phyloP scores from a whole-genome alignment of 495 filamentous ascomycete genomes.

The Neurospora sp. region DNA sequence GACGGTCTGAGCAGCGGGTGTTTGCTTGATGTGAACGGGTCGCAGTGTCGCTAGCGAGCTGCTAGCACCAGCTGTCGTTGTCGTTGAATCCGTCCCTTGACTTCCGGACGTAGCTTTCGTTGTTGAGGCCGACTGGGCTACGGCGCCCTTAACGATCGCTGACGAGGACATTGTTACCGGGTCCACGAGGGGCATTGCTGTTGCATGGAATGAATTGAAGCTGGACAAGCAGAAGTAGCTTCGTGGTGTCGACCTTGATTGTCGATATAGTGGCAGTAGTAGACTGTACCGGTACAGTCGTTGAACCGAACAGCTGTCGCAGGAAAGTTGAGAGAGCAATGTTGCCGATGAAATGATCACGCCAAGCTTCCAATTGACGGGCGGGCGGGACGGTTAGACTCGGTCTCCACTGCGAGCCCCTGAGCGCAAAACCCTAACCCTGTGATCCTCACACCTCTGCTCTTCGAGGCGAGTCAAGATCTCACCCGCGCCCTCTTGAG shows the following conservation, averaged over 20 bases:
- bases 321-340: neutral
- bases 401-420: neutral
- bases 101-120: neutral
- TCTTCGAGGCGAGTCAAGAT: neutral
- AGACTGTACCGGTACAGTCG: neutral
- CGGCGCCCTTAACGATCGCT: conserved; percentile 8
- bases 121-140: neutral
- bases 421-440: conserved; percentile 17
- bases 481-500: neutral
- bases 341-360: neutral
- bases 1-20: conserved; percentile 20
- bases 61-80: conserved; percentile 8
- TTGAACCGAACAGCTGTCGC: neutral
- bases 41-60: conserved; percentile 10
- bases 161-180: conserved; percentile 22
- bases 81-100: neutral
- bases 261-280: neutral
- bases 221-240: neutral
- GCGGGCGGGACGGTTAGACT: neutral
- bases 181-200: conserved; percentile 24
- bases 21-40: conserved; percentile 23
- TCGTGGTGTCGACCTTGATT: neutral
- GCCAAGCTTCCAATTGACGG: conserved; percentile 1
- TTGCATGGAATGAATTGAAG: neutral
- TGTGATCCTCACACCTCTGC: neutral